Base-by-base conservation (phyloP, 164 flowering plant species). In the Taxillus chinensis region DNA sequence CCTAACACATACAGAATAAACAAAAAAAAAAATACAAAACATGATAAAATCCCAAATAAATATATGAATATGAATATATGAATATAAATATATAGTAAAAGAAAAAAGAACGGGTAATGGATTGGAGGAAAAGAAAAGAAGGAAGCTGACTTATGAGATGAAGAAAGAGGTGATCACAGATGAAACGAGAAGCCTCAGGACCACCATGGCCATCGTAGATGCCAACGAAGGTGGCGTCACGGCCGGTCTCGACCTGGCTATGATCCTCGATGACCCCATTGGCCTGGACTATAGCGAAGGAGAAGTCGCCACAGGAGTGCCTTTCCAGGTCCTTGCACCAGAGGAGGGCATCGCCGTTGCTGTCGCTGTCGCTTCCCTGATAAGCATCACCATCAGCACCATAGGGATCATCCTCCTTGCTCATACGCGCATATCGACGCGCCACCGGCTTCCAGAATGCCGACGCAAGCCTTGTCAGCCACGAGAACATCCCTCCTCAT, bases 131-230 rank as follows among this genome's bases (percentile, higher is more conserved):
- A 39, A 42, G 45, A 55, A 58, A 41, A 62, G 46, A 41, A 9
- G 43, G 13, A 45, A 16, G 57, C 84, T 82, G 37, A 90, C 97
- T 78, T 50, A 75, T 73, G 5, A 88, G 70, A 75, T 85, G 76
- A 15, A 1, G 62, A 60, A 85, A 85, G 5, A 91, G 81, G 56
- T 82, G 78, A 43, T 84, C 83, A 48, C 69, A 59, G 49, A 88
- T 73, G 67, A 69, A 86, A 45, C 75, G 78, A 15, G 97, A 79
- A 27, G 95, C 89, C 2, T 81, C 87, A 14, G 86, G 81, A 12
- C 97, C 97, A 45, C 90, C 92, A 57, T 89, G 97, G 27, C 97
- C 97, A 62, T 91, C 97, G 61, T 83, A 91, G 41, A 91, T 87
- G 0, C 96, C 96, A 15, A 86, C 77, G 62, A 85, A 91, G 3